These are phyloP conservation scores for Luvunga scandens DNA, from an alignment of 345 rosid species.

Conservation along the genomic window DNA sequence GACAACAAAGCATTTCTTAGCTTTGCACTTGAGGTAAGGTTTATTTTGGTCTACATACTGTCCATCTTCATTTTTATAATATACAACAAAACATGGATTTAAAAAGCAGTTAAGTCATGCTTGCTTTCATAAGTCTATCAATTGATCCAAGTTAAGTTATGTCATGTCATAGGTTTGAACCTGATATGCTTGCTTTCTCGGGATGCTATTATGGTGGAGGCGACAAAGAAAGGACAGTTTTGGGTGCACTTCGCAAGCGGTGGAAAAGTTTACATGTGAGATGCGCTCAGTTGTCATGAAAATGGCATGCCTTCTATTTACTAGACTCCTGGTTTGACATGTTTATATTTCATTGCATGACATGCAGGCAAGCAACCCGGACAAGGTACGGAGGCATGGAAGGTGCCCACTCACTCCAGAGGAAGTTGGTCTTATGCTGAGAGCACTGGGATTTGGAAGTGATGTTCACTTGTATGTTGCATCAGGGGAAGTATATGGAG, in stretches of 20 bases:
- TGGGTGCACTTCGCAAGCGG: slow-evolving; percentile 75
- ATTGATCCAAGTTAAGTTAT: slow-evolving; percentile 6
- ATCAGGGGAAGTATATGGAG: slow-evolving; percentile 92
- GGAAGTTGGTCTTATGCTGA: slow-evolving; percentile 88
- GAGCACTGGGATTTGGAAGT: slow-evolving; percentile 83
- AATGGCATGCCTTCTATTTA: background rate
- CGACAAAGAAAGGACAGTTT: slow-evolving; percentile 67
- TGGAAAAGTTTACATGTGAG: slow-evolving; percentile 89
- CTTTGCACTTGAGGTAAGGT: slow-evolving; percentile 82
- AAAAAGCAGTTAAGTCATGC: too few species aligned
- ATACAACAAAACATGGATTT: background rate
- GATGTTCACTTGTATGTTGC: slow-evolving; percentile 86
- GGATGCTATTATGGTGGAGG: slow-evolving; percentile 96
- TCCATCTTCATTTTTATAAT: background rate
- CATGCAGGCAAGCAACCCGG: slow-evolving; percentile 68
- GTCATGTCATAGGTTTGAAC: slow-evolving; percentile 66
- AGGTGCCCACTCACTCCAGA: slow-evolving; percentile 91
- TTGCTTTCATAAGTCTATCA: background rate
- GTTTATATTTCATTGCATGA: slow-evolving; percentile 6
- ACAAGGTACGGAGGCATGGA: slow-evolving; percentile 73
- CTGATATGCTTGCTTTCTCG: slow-evolving; percentile 98
- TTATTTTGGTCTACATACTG: background rate
- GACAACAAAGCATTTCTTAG: slow-evolving; percentile 62
- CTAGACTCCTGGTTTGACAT: slow-evolving; percentile 1
- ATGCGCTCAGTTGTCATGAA: background rate